Base-by-base conservation (phyloP, 805 yeast species). In the Pichia eremophila region DNA sequence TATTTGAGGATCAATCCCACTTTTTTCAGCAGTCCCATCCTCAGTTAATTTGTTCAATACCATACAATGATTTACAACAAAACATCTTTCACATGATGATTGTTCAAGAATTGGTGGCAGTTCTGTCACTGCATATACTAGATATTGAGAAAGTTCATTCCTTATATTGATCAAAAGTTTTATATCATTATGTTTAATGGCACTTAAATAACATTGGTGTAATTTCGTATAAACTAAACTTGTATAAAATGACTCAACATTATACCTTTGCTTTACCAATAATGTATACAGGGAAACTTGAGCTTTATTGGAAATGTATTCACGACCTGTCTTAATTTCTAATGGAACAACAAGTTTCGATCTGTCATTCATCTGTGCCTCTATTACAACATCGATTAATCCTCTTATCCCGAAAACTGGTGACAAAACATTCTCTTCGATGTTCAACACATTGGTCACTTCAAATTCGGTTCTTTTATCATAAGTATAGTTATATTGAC, bases 341-440 rank as follows among this genome's bases (percentile, higher is more conserved):
- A 93, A 69, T 0, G 97, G 98, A 1, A 80, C 74, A 12, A 88
- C 72, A 46, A 60, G 72, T 34, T 69, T 75, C n/a, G 75, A 75
- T 6, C 69, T 70, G 40, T 67, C 67, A 9, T 74, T 59, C 27
- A 67, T 62, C 8, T 54, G 36, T 0, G 85, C 83, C 54, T 83
- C 84, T 2, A 88, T 73, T 0, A 96, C 88, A 3, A 83, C 96
- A 67, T 93, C 99, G 17, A 90, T 79, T 55, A 83, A 78, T 0
- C 99, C 99, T 54, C 87, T 78, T 9, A 93, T 65, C 0, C 99
- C 99, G 67, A 76, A 89, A 59, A 78, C 74, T 0, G 97, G 95
- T 0, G 97, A 87, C 88, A 95, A 81, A 14, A 93, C 82, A 56
- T 81, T 85, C 57, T 93, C 97, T 63, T 93, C 99, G 10, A 87